Conservation (phyloP, 139 green algal species). For the Asterochloris erici region DNA sequence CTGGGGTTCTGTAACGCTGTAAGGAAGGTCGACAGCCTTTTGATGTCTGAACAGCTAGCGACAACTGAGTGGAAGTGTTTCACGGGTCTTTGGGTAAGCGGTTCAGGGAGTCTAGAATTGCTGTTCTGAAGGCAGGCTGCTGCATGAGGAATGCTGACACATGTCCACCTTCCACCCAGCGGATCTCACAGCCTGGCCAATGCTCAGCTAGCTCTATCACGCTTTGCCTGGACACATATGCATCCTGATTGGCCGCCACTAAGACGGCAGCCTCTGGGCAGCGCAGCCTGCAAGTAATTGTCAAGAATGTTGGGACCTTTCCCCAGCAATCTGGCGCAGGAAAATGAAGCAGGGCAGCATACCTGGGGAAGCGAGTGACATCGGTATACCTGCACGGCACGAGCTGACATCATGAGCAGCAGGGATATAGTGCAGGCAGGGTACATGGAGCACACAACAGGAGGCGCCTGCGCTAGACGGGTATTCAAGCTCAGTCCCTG, state of each 20-base stretch:
- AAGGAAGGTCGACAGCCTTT: too few species aligned
- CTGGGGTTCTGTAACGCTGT: too few species aligned
- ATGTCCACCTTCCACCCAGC: conserved; percentile 69
- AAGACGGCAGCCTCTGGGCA: conserved; percentile 69
- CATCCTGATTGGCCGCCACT: conserved; percentile 72
- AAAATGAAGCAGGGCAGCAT: background rate
- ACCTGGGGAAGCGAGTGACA: conserved; percentile 69
- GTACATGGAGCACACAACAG: too few species aligned
- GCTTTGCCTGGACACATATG: conserved; percentile 57
- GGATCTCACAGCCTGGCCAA: conserved; percentile 55
- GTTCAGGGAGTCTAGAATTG: conserved; percentile 40
- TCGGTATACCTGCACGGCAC: conserved; percentile 68
- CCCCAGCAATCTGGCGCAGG: background rate
- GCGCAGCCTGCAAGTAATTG: conserved; percentile 37
- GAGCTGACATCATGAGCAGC: background rate
- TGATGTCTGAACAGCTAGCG: too few species aligned
- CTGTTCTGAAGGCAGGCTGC: conserved; percentile 45
- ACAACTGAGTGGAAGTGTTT: too few species aligned
- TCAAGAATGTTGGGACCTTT: background rate
- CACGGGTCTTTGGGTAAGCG: conserved; percentile 3
- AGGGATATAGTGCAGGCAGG: too few species aligned
- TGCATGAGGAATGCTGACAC: conserved; percentile 78
- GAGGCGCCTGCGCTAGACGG: too few species aligned
- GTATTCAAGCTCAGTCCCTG: too few species aligned
- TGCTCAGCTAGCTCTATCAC: conserved; percentile 56